These are phyloP conservation scores for thale cress (Arabidopsis thaliana) DNA, from an alignment of 345 rosid genomes.

Conservation along the genomic window DNA sequence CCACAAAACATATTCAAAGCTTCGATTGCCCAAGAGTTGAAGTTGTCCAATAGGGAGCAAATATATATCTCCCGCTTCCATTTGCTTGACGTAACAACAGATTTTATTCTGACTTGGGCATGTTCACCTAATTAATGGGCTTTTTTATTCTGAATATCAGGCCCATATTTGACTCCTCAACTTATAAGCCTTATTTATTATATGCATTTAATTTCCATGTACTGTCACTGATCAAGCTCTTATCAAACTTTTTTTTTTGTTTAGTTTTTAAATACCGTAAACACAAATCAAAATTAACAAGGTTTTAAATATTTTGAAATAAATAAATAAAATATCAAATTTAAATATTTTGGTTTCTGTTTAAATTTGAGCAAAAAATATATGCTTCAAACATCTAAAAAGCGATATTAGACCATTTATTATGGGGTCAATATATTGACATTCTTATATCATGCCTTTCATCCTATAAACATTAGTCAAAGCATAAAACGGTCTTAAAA, in stretches of 20 bases:
- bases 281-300: neutral
- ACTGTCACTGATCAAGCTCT: neutral
- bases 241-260: neutral
- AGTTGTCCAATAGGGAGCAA: neutral
- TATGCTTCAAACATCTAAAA: neutral
- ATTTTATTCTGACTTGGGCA: neutral
- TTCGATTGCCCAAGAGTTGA: neutral
- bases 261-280: neutral
- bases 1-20: neutral
- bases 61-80: neutral
- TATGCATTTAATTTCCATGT: slow-evolving; percentile 8
- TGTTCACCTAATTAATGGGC: neutral
- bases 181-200: neutral
- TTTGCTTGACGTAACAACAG: neutral
- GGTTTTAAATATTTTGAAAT: neutral
- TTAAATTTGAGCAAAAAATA: neutral
- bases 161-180: neutral
- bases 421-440: neutral
- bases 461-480: too few species aligned
- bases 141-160: neutral
- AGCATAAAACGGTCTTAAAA: too few species aligned
- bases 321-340: neutral
- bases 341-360: neutral
- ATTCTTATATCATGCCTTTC: neutral
- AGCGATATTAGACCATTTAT: neutral